Conservation (phyloP, 257 asterid genomes). For the Fraxinus quadrangulata region DNA sequence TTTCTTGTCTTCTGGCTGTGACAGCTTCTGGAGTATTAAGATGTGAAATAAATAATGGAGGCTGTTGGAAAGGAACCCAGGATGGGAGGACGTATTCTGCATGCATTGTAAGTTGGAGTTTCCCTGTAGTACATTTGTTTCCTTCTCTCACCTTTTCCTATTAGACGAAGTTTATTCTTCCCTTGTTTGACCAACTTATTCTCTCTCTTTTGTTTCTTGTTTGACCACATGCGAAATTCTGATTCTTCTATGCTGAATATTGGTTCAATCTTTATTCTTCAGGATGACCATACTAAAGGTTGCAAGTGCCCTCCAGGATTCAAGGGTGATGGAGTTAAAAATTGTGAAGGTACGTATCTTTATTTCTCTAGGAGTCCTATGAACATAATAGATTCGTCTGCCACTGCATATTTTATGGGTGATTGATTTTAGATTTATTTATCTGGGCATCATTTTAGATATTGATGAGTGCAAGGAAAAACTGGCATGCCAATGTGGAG, state of each 20-base stretch:
- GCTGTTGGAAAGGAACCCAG: conserved; percentile 82
- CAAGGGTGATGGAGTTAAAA: conserved; percentile 83
- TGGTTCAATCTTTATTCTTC: conserved; percentile 20
- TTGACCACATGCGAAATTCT: not conserved
- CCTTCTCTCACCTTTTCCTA: not conserved
- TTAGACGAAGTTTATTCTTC: not conserved
- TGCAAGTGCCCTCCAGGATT: conserved; percentile 95
- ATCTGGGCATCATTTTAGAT: conserved; percentile 41
- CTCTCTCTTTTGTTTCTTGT: not conserved
- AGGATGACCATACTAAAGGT: conserved; percentile 81
- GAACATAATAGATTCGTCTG: conserved; percentile 9
- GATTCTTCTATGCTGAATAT: not conserved
- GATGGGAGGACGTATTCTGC: conserved; percentile 82
- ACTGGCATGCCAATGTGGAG: conserved; percentile 74
- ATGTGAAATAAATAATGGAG: conserved; percentile 82
- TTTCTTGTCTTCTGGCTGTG: conserved; percentile 22
- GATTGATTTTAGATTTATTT: conserved; percentile 14
- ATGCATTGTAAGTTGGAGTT: conserved; percentile 70
- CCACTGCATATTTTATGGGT: conserved; percentile 13
- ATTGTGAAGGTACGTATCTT: conserved; percentile 70
- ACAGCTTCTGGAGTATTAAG: conserved; percentile 89
- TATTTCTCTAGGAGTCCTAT: not conserved
- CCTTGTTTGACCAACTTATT: not conserved
- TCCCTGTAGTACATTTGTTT: not conserved
- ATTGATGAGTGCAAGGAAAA: conserved; percentile 85